Percentiles rank a stretch among this genome's conserved stretches.
phyloP scores from a whole-genome alignment of 2,329 filamentous ascomycete species.

The Aspergillus sp. region DNA sequence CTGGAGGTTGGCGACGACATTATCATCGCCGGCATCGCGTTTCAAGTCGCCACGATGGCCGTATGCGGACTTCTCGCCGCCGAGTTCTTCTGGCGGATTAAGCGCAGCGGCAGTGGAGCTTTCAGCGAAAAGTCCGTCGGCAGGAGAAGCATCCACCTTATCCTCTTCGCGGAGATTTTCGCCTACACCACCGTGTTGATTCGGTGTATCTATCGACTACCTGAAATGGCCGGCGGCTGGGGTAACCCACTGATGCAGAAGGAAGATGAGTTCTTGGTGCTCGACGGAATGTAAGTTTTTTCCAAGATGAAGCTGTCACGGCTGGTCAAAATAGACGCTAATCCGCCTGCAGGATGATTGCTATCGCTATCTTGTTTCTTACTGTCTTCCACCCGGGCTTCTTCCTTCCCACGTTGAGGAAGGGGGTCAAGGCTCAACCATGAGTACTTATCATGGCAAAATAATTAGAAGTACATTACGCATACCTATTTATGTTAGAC shows the following conservation, averaged over 20 bases:
- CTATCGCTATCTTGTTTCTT: constrained; percentile 40
- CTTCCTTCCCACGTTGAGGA: constrained; percentile 40
- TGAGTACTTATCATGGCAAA: constrained; percentile 2
- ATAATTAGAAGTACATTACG: neutral
- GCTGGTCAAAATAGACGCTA: neutral
- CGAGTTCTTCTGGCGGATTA: constrained; percentile 46
- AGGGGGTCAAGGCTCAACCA: constrained; percentile 22
- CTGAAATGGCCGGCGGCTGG: constrained; percentile 54
- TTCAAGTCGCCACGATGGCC: constrained; percentile 54
- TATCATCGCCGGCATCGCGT: constrained; percentile 59
- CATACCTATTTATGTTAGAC: neutral
- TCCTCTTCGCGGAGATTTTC: constrained; percentile 31
- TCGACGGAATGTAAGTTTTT: constrained; percentile 49
- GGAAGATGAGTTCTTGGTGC: constrained; percentile 48
- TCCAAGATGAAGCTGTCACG: neutral
- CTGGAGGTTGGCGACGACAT: constrained; percentile 53
- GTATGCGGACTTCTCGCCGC: constrained; percentile 41
- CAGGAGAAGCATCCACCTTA: constrained; percentile 23
- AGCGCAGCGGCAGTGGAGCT: constrained; percentile 25
- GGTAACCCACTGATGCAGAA: constrained; percentile 48
- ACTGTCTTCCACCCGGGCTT: constrained; percentile 48
- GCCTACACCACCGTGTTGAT: constrained; percentile 44
- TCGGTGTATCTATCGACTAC: constrained; percentile 48
- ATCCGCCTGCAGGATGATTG: constrained; percentile 43
- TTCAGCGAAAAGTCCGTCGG: constrained; percentile 26